A percentile compares a stretch with the other conserved stretches of the same genome.
phyloP scores from a whole-genome alignment of 495 filamentous ascomycete genomes.

The Durotheca rogersii region DNA sequence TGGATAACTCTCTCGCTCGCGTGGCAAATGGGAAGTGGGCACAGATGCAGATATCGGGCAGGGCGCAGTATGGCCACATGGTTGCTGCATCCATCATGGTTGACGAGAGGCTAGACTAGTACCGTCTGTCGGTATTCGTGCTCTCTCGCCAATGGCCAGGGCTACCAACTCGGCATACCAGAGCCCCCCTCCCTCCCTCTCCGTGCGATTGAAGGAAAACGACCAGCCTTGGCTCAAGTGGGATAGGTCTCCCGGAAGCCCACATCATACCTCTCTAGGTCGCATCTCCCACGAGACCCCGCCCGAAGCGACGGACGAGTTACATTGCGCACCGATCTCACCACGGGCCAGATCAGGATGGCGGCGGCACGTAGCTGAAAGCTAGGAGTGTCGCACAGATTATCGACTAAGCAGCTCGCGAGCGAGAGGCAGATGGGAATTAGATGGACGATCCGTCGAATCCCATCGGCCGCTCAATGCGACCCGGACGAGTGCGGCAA shows the following conservation, averaged over 20 bases:
- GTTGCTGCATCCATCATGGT: not conserved
- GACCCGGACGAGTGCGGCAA: no score
- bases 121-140: constrained; percentile 6
- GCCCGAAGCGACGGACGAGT: no score
- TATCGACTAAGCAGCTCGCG: no score
- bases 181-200: no score
- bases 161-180: not conserved
- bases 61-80: constrained; percentile 3
- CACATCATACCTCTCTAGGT: no score
- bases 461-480: constrained; percentile 8
- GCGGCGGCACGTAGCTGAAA: constrained; percentile 13
- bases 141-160: not conserved
- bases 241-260: no score
- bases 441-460: constrained; percentile 2
- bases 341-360: not conserved
- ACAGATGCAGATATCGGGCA: not conserved
- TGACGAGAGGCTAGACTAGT: constrained; percentile 1
- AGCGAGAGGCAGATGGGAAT: no score
- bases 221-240: no score
- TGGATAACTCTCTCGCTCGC: not conserved
- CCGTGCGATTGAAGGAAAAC: no score
- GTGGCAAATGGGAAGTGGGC: not conserved
- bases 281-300: constrained; percentile 13
- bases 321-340: no score
- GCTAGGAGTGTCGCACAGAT: no score